Conservation (phyloP, 371 early-diverging fungal genomes). For the Parasitella parasitica region DNA sequence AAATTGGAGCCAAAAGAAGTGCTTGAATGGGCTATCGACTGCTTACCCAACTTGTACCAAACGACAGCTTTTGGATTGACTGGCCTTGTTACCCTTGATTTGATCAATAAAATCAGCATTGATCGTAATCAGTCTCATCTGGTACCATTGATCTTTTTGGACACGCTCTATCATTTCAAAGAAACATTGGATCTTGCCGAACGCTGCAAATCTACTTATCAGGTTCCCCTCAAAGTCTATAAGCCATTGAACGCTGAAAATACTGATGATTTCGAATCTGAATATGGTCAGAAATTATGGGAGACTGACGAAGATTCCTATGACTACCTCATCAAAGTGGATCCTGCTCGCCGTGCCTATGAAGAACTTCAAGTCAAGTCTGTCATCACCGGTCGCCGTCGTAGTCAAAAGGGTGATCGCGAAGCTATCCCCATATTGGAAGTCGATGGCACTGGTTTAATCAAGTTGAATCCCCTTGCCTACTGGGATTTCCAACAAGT, state of each 20-base stretch:
- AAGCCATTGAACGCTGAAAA: conserved; percentile 66
- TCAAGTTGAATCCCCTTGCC: conserved; percentile 90
- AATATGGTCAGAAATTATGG: conserved; percentile 83
- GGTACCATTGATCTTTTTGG: conserved; percentile 88
- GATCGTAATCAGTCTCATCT: conserved; percentile 53
- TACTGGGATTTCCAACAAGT: conserved; percentile 88
- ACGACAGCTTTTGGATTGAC: conserved; percentile 93
- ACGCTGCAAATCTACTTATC: conserved; percentile 66
- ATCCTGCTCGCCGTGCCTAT: conserved; percentile 90
- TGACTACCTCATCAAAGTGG: conserved; percentile 91
- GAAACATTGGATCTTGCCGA: conserved; percentile 84
- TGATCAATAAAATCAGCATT: conserved; percentile 67
- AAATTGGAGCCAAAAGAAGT: conserved; percentile 77
- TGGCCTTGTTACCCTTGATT: conserved; percentile 75
- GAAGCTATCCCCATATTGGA: conserved; percentile 77
- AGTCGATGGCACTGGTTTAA: conserved; percentile 76
- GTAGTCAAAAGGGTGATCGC: conserved; percentile 88
- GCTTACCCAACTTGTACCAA: conserved; percentile 82
- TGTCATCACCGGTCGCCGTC: conserved; percentile 88
- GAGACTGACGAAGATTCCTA: conserved; percentile 78
- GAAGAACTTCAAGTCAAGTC: conserved; percentile 70
- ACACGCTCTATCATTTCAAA: conserved; percentile 90
- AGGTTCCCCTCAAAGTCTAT: conserved; percentile 71
- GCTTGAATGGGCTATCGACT: conserved; percentile 84
- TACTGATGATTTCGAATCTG: conserved; percentile 65